Conservation (phyloP, 2,329 filamentous ascomycete genomes). For the Cryphonectria carpinicola region DNA sequence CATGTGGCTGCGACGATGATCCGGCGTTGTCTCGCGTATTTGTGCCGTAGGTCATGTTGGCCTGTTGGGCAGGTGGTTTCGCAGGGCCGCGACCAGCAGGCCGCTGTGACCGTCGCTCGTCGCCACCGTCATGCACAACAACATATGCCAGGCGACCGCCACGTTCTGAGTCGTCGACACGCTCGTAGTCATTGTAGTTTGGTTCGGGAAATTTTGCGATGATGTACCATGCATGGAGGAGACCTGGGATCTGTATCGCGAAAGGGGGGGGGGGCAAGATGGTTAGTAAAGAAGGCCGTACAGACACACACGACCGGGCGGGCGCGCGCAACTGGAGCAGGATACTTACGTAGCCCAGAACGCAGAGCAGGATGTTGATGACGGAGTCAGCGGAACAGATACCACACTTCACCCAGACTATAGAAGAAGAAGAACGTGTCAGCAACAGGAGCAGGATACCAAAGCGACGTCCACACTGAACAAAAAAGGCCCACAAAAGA, state of each 20-base stretch:
- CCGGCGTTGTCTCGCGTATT: slow-evolving; percentile 34
- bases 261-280: not conserved
- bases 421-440: slow-evolving; percentile 33
- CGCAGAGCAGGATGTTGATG: slow-evolving; percentile 92
- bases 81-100: slow-evolving; percentile 43
- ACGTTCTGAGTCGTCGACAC: slow-evolving; percentile 59
- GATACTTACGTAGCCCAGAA: slow-evolving; percentile 66
- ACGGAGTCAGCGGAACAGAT: slow-evolving; percentile 90
- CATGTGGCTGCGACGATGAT: slow-evolving; percentile 36
- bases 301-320: slow-evolving; percentile 39
- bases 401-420: slow-evolving; percentile 96
- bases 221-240: slow-evolving; percentile 97
- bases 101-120: slow-evolving; percentile 37
- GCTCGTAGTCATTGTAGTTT: slow-evolving; percentile 67
- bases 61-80: slow-evolving; percentile 39
- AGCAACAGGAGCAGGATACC: slow-evolving; percentile 32
- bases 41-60: slow-evolving; percentile 54
- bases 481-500: slow-evolving; percentile 6
- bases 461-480: not conserved
- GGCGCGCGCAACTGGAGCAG: not conserved
- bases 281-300: slow-evolving; percentile 31
- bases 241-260: slow-evolving; percentile 68
- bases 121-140: slow-evolving; percentile 61
- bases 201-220: slow-evolving; percentile 86
- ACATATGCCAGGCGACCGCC: slow-evolving; percentile 75